Conservation (phyloP, 345 rosid species). For the Melaleuca quinquenervia region DNA sequence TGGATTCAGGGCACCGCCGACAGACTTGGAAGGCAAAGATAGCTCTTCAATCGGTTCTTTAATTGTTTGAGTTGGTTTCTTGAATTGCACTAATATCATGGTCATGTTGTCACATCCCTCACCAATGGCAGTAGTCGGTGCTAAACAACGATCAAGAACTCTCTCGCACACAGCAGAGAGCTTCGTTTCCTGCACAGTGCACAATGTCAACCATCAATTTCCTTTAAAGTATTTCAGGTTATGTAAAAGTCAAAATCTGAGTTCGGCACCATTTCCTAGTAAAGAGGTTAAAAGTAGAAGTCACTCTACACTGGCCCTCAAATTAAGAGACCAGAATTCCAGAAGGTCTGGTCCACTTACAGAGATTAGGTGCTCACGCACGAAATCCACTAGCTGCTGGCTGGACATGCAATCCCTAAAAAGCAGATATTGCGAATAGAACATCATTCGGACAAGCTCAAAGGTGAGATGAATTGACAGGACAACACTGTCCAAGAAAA, state of each 20-base stretch:
- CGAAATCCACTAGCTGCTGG: constrained; percentile 86
- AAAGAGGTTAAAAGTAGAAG: background rate
- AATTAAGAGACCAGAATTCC: background rate
- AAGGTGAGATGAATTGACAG: background rate
- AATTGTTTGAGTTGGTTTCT: constrained; percentile 30
- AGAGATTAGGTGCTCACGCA: constrained; percentile 57
- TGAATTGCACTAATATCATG: constrained; percentile 88
- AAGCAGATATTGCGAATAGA: background rate
- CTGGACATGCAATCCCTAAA: constrained; percentile 98
- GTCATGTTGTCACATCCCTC: constrained; percentile 99
- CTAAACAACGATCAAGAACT: constrained; percentile 76
- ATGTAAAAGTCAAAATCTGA: background rate
- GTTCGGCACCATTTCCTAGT: background rate
- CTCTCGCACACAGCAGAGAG: constrained; percentile 81
- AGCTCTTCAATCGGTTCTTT: constrained; percentile 15
- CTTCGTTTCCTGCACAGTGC: constrained; percentile 63
- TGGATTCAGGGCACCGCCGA: background rate
- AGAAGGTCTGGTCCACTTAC: constrained; percentile 22
- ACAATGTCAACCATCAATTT: background rate
- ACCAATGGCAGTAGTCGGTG: constrained; percentile 70
- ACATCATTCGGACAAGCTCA: background rate
- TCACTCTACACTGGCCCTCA: background rate
- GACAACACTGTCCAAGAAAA: background rate
- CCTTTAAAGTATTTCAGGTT: background rate
- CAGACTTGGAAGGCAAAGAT: constrained; percentile 19